phyloP scores from a whole-genome alignment of 352 stramenopile genomes.

The Blastocystis sp. region DNA sequence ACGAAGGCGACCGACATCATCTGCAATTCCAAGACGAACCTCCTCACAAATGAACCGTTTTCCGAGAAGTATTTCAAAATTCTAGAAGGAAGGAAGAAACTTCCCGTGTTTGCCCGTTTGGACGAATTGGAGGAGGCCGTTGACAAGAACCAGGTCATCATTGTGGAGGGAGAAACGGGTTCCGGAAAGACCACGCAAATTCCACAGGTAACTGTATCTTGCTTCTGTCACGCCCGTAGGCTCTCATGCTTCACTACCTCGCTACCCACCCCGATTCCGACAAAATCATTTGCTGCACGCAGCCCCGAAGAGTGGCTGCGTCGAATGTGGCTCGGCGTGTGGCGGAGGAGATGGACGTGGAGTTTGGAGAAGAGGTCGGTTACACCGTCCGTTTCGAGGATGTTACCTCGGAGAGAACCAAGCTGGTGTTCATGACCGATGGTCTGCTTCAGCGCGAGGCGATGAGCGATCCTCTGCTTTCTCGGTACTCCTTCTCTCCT shows the following conservation, averaged over 20 bases:
- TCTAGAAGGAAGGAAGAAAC: conserved; percentile 81
- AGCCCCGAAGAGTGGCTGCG: conserved; percentile 59
- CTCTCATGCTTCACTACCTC: conserved; percentile 48
- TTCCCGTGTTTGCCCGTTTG: conserved; percentile 84
- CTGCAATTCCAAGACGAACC: conserved; percentile 77
- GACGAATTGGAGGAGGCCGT: conserved; percentile 80
- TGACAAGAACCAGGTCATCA: conserved; percentile 85
- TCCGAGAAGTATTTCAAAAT: conserved; percentile 85
- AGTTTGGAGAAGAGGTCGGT: conserved; percentile 91
- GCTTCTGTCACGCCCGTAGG: not conserved
- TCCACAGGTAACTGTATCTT: not conserved
- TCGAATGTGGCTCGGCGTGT: conserved; percentile 55
- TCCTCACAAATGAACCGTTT: conserved; percentile 83
- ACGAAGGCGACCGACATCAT: not conserved
- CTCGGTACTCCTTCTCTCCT: conserved; percentile 4
- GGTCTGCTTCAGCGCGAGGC: conserved; percentile 94
- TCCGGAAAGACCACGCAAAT: not conserved
- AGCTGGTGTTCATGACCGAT: conserved; percentile 85
- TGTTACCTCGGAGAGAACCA: conserved; percentile 78
- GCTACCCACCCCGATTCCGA: not conserved
- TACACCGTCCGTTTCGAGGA: conserved; percentile 99
- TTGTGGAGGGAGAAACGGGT: conserved; percentile 59
- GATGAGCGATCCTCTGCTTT: conserved; percentile 87
- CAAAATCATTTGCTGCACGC: conserved; percentile 40
- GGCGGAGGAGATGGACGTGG: conserved; percentile 79